Conservation (phyloP, 805 yeast genomes). For the Saccharomycopsis fermentans region DNA sequence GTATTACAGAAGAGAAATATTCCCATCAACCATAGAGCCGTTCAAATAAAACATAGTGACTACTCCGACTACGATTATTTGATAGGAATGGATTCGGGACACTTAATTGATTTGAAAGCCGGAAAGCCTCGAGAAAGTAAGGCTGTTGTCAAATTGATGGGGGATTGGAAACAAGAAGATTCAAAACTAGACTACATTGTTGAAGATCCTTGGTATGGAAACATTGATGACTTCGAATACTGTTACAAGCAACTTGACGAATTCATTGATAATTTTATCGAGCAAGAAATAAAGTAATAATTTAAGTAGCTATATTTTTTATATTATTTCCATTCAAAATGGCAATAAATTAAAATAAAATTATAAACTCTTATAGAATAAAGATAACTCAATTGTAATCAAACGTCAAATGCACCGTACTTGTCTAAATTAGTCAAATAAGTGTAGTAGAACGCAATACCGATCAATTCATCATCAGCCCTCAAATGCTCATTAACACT, state of each 20-base stretch:
- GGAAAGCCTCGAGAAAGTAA: slow-evolving; percentile 1
- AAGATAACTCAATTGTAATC: background rate
- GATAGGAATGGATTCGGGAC: slow-evolving; percentile 15
- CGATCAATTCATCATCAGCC: slow-evolving; percentile 47
- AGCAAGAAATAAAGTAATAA: slow-evolving; percentile 1
- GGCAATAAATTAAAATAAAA: background rate
- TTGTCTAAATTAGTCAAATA: slow-evolving; percentile 36
- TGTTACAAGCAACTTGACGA: slow-evolving; percentile 12
- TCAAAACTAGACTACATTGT: slow-evolving; percentile 10
- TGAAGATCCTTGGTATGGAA: slow-evolving; percentile 16
- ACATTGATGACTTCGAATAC: slow-evolving; percentile 6
- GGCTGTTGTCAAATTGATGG: slow-evolving; percentile 8
- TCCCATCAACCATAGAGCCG: slow-evolving; percentile 9
- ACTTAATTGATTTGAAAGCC: slow-evolving; percentile 8
- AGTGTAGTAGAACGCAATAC: slow-evolving; percentile 46
- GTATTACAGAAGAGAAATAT: slow-evolving; percentile 8
- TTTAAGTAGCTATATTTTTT: background rate
- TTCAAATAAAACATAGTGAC: slow-evolving; percentile 1
- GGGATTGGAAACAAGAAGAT: slow-evolving; percentile 11
- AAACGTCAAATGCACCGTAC: background rate
- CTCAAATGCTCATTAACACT: slow-evolving; percentile 54
- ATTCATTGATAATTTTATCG: slow-evolving; percentile 13
- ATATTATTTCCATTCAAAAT: background rate
- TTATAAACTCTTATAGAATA: background rate
- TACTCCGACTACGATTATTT: slow-evolving; percentile 9